These are phyloP conservation scores for Austropuccinia psidii DNA, from an alignment of 1,284 basidiomycete genomes.

Conservation along the genomic window DNA sequence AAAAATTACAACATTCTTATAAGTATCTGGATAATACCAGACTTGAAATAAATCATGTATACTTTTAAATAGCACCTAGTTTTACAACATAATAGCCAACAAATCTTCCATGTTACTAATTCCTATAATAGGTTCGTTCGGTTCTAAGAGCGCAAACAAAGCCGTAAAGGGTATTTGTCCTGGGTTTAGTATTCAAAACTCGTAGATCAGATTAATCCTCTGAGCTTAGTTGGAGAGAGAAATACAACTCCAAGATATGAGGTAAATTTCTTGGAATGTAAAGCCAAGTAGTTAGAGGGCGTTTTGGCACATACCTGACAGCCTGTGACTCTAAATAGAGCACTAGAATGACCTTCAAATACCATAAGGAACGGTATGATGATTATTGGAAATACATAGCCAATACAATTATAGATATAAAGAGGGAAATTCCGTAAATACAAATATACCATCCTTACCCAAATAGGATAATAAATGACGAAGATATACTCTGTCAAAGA, in stretches of 20 bases:
- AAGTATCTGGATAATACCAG: constrained; percentile 65
- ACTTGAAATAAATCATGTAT: constrained; percentile 43
- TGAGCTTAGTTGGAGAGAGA: constrained; percentile 78
- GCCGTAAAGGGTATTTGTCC: constrained; percentile 59
- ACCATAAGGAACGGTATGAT: too few species aligned
- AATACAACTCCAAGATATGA: constrained; percentile 75
- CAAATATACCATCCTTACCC: too few species aligned
- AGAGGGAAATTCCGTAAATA: too few species aligned
- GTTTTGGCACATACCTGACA: constrained; percentile 47
- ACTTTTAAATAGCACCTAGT: neutral
- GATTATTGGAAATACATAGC: too few species aligned
- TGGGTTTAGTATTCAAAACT: constrained; percentile 76
- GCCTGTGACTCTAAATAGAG: too few species aligned
- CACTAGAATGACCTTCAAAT: too few species aligned
- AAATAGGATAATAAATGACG: too few species aligned
- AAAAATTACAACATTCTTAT: constrained; percentile 65
- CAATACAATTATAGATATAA: too few species aligned
- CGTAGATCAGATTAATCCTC: constrained; percentile 75
- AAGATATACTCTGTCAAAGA: too few species aligned
- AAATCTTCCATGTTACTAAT: too few species aligned
- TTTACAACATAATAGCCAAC: too few species aligned
- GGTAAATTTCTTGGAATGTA: constrained; percentile 60
- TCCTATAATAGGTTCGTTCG: neutral
- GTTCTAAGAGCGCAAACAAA: constrained; percentile 66
- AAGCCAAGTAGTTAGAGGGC: constrained; percentile 56